Evolutionary conservation across 768 basidiomycete genomes (phyloP), one percentile per base, ranked within the genome.

Genomic region (Panaeolus cyanescens): DNA sequence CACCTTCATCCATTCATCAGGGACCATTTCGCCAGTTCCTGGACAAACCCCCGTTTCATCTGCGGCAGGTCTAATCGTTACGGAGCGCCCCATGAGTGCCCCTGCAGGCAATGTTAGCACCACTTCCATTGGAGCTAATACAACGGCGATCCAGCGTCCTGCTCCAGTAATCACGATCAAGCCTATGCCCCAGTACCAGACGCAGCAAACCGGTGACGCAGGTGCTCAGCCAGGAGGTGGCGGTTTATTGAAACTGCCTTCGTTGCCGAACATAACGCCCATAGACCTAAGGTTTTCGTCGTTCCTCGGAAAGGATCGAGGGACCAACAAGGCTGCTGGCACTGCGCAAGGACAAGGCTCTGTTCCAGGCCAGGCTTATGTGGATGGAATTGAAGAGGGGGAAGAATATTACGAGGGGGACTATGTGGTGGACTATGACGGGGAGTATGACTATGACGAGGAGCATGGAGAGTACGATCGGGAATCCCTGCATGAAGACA

Each of bases 201-300:
- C 45, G 45, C 45, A 25, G 25, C 22, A 28, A 10, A 60, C 62
- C 1, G 59, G 40, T 17, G 55, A 59, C 55, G 57, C 58, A 39
- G 33, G 39, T 20, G 30, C 57, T 32, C 40, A 15, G 31, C 50
- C 45, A 20, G 54, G 36, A 17, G 54, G 36, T 15, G 42, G 56
- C 22, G 33, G 57, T 1, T 54, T 66, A 31, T 64, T 63, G 4
- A 65, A 65, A 31, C 65, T 71, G 45, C 68, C 65, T 4, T 65
- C 65, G 31, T 53, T 78, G 74, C 85, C 87, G 0, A 74, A 72
- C 19, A 85, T 90, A 37, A 85, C 86, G 3, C 84, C 87, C 4
- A 72, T 89, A 32, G 86, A 89, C 67, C 71, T 87, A 19, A 77
- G 79, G 31, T 85, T 86, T 13, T 80, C 80, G 32, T 85, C 88